phyloP scores from a whole-genome alignment of 352 stramenopile species.

The Phytophthora meadii region DNA sequence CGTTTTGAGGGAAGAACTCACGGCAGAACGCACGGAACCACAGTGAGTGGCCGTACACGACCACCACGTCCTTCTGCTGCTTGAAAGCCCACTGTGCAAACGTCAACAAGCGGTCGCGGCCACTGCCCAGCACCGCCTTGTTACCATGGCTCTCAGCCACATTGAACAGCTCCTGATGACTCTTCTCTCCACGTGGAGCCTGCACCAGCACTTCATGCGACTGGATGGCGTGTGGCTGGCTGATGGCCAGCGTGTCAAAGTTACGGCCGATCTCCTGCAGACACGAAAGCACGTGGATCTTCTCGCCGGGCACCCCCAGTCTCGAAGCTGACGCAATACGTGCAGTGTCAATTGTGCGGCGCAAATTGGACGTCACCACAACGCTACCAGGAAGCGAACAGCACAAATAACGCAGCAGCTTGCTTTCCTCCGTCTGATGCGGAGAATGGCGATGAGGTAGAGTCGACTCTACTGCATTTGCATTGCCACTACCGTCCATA shows the following conservation, averaged over 20 bases:
- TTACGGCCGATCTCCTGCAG: constrained; percentile 89
- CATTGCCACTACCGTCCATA: constrained; percentile 1
- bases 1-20: constrained; percentile 67
- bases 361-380: constrained; percentile 78
- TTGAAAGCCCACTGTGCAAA: constrained; percentile 79
- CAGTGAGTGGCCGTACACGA: constrained; percentile 88
- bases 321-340: constrained; percentile 74
- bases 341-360: constrained; percentile 80
- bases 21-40: constrained; percentile 88
- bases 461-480: neutral
- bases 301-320: constrained; percentile 56
- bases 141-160: constrained; percentile 82
- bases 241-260: constrained; percentile 85
- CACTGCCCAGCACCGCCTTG: constrained; percentile 72
- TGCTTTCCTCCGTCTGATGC: constrained; percentile 25
- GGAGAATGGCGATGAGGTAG: constrained; percentile 13
- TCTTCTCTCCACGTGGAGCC: constrained; percentile 47
- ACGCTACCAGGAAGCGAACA: constrained; percentile 58
- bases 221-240: constrained; percentile 50
- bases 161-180: constrained; percentile 75
- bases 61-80: constrained; percentile 62
- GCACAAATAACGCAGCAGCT: constrained; percentile 57
- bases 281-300: constrained; percentile 83
- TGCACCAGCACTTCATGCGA: constrained; percentile 37
- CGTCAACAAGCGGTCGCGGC: constrained; percentile 56